A percentile compares a stretch with the other conserved stretches of the same genome.
Conservation (phyloP, 1,284 basidiomycete species). For the Dichomitus squalens region DNA sequence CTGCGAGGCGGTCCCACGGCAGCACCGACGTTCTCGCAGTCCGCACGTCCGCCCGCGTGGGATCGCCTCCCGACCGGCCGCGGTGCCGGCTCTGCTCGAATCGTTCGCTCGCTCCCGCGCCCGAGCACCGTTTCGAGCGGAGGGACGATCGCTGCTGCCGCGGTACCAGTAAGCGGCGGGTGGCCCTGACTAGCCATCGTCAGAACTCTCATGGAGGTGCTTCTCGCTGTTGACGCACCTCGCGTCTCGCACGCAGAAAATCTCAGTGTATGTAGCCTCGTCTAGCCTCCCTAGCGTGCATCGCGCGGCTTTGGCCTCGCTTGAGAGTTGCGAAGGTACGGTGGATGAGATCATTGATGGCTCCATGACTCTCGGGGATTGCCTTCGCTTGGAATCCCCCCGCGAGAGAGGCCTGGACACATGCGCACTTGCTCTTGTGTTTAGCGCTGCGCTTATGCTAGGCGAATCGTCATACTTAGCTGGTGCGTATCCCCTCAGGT, state of each 20-base stretch:
- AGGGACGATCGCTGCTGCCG: neutral
- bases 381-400: neutral
- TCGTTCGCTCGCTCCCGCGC: neutral
- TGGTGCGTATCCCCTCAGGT: too few species aligned
- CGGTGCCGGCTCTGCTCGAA: too few species aligned
- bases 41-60: too few species aligned
- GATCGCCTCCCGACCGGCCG: neutral
- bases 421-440: neutral
- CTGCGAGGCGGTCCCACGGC: slow-evolving; percentile 13
- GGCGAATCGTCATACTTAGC: too few species aligned
- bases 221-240: neutral
- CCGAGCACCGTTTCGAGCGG: neutral
- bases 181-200: neutral
- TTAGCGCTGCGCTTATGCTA: neutral
- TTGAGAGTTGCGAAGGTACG: too few species aligned
- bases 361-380: neutral
- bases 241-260: neutral
- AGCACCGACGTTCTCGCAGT: slow-evolving; percentile 15
- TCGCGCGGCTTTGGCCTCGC: too few species aligned
- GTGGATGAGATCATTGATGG: too few species aligned
- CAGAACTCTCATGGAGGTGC: neutral
- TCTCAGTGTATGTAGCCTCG: neutral
- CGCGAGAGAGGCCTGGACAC: neutral
- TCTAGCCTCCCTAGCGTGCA: too few species aligned
- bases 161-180: neutral